Base-by-base conservation (phyloP, 164 flowering plant genomes). In the Tinospora cordifolia region DNA sequence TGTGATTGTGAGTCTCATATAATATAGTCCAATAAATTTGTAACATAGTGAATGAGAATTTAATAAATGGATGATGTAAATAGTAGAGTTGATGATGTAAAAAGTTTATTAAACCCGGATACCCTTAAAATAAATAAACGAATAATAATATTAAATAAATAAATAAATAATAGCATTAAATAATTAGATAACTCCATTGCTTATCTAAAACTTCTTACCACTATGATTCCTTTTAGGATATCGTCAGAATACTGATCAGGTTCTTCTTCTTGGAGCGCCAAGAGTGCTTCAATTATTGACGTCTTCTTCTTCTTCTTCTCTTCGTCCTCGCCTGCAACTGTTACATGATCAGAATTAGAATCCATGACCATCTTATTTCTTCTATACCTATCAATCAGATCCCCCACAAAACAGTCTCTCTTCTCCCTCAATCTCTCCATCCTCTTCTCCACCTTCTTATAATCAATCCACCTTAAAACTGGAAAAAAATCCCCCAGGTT, bases 181-280 rank as follows among this genome's bases (percentile, higher is more conserved):
- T n/a, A n/a, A n/a, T n/a, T n/a, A n/a, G n/a, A n/a, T n/a, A n/a
- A n/a, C n/a, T n/a, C n/a, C n/a, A n/a, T n/a, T n/a, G n/a, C n/a
- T n/a, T n/a, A n/a, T n/a, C 36, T 30, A 30, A 30, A 30, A 30
- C 40, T 65, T 19, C 26, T 39, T 67, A 82, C 87, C 83, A 65
- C 0, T 2, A 78, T 51, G 38, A 77, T 30, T 7, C 84, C 77
- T 70, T 80, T 77, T 65, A 82, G 69, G 70, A 79, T 36, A 12
- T 71, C 62, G 17, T 84, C 85, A 0, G 76, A 58, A 54, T 78
- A 84, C 41, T 68, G 72, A 0, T 82, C 73, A 3, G 84, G 84
- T 10, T 84, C 83, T 34, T 71, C n/a, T 62, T 73, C 75, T 68
- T 82, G 83, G 25, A 79, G 65, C 0, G 69, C 26, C 36, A 84